Evolutionary conservation across 2,329 filamentous ascomycete species (phyloP).

Genomic region (Metarhizium brunneum): DNA sequence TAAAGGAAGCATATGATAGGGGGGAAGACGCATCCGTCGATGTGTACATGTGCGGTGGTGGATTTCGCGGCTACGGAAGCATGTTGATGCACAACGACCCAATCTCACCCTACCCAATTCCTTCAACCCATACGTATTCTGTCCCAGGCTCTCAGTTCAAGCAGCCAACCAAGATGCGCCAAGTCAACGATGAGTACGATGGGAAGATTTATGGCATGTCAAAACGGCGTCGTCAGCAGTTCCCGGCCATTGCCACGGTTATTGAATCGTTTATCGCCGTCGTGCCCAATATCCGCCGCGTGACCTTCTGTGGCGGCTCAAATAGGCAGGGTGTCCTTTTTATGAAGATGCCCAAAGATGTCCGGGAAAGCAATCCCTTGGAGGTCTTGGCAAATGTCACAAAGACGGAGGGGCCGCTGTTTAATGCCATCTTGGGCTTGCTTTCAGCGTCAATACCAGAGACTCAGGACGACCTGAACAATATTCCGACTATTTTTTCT

Average conservation of each 20-base stretch:
- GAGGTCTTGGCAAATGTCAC: slow-evolving; percentile 21
- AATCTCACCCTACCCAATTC: slow-evolving; percentile 71
- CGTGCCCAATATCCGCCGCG: slow-evolving; percentile 60
- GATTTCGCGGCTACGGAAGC: slow-evolving; percentile 85
- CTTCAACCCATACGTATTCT: slow-evolving; percentile 71
- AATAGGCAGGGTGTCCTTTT: slow-evolving; percentile 79
- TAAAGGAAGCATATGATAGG: slow-evolving; percentile 25
- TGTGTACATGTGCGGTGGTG: slow-evolving; percentile 81
- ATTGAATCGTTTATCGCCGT: slow-evolving; percentile 64
- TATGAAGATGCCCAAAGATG: slow-evolving; percentile 49
- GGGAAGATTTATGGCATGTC: slow-evolving; percentile 69
- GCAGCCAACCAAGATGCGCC: slow-evolving; percentile 40
- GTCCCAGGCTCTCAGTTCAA: slow-evolving; percentile 53
- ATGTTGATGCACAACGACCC: slow-evolving; percentile 72
- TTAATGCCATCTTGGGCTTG: slow-evolving; percentile 27
- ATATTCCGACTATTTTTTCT: slow-evolving; percentile 31
- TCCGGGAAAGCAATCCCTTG: slow-evolving; percentile 60
- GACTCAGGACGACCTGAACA: slow-evolving; percentile 20
- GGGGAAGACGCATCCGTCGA: slow-evolving; percentile 40
- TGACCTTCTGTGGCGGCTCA: slow-evolving; percentile 80
- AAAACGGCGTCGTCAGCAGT: slow-evolving; percentile 67
- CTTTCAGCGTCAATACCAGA: slow-evolving; percentile 34
- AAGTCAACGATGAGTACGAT: slow-evolving; percentile 37
- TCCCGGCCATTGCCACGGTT: slow-evolving; percentile 73
- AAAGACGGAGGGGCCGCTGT: slow-evolving; percentile 16